Base-by-base conservation (phyloP, 345 rosid genomes). In the Gossypium raimondii region DNA sequence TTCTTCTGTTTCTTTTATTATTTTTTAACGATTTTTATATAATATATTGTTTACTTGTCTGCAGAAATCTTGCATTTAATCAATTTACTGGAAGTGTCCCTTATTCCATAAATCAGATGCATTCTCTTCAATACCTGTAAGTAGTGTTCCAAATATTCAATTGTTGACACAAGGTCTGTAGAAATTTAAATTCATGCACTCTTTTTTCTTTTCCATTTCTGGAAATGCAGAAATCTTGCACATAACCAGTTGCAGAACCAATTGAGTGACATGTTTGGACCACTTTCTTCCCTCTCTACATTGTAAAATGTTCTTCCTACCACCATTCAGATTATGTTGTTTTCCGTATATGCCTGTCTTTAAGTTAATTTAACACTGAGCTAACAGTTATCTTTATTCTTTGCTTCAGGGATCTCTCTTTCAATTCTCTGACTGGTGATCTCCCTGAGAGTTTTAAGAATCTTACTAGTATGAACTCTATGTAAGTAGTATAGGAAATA, bases 51-150 rank as follows among this genome's bases (percentile, higher is more conserved):
- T 50, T 16, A 70, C 74, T 75, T 72, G 13, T 72, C 12, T 78
- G 82, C 86, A 95, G 99, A 87, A 89, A 93, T 84, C 86, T 93
- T 82, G 94, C 87, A 63, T 85, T 83, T 83, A 96, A 96, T 79
- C 85, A 88, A 70, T 87, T 93, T 75, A 88, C 73, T 50, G 93
- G 90, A 75, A 80, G 74, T 38, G 73, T 81, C 56, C 97, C 83
- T 10, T 96, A 84, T 67, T 85, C 85, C 52, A 52, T 96, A 67
- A 77, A 88, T 78, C 68, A 38, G 47, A 78, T 89, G 97, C 47
- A 76, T 18, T 66, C 89, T 64, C 92, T 96, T 77, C 84, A 86
- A 17, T 92, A 89, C 85, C 74, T 96, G 99, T 96, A 81, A 89
- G 98, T 87, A 70, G 77, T 63, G 45, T 58, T 65, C 57, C 12